A percentile compares a stretch with the other conserved stretches of the same genome.
phyloP scores from a whole-genome alignment of 139 green algal genomes.

The Chlorella sorokiniana region DNA sequence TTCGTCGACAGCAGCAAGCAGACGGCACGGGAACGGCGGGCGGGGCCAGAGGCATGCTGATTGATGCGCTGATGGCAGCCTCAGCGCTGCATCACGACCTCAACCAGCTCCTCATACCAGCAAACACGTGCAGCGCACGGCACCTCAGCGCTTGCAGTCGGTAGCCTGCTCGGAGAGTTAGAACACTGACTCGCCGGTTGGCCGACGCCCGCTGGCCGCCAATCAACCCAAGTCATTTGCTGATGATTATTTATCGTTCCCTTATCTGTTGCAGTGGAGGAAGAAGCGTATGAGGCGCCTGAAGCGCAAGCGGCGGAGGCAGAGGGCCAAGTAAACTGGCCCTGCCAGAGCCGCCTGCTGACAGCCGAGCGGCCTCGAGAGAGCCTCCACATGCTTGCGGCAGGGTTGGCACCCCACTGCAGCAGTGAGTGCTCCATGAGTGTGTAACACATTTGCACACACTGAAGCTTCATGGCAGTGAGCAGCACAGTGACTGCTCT shows the following conservation, averaged over 20 bases:
- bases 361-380: neutral
- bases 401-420: no score
- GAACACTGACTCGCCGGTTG: no score
- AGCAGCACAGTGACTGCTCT: no score
- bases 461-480: no score
- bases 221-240: neutral
- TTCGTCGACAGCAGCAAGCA: neutral
- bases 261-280: constrained; percentile 26
- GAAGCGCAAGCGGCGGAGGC: constrained; percentile 39
- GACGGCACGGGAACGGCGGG: neutral
- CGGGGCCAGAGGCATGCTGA: neutral
- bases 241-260: neutral
- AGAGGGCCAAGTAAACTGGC: constrained; percentile 33
- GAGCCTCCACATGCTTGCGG: neutral
- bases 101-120: no score
- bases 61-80: neutral
- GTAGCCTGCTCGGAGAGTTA: no score
- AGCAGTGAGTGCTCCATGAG: no score
- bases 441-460: no score
- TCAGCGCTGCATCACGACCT: neutral
- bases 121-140: no score
- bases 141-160: no score
- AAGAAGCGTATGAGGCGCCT: constrained; percentile 44
- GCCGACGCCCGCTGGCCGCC: neutral
- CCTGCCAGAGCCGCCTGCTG: no score